Conservation (phyloP, 2,329 filamentous ascomycete genomes). For the Davidsoniella virescens region DNA sequence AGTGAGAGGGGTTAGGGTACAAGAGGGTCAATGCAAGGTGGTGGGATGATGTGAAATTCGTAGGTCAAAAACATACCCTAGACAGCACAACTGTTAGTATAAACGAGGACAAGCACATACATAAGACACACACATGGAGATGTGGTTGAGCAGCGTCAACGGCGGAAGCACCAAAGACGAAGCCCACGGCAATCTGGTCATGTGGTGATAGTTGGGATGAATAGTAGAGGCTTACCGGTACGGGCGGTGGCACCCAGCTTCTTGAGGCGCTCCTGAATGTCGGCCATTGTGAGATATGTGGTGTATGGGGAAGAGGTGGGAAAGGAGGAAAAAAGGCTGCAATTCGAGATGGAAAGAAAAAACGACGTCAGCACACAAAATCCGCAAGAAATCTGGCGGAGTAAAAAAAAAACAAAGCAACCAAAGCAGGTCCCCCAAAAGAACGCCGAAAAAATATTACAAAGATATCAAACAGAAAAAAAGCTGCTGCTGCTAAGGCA, state of each 20-base stretch:
- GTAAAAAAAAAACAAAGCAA: constrained; percentile 4
- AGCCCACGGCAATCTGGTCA: neutral
- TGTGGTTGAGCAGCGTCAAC: neutral
- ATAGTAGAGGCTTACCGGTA: constrained; percentile 45
- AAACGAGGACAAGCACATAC: constrained; percentile 10
- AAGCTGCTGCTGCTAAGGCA: neutral
- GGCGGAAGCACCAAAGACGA: neutral
- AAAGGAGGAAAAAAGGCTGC: constrained; percentile 12
- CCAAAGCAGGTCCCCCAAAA: neutral
- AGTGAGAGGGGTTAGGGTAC: neutral
- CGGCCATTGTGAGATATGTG: constrained; percentile 30
- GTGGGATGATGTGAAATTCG: neutral
- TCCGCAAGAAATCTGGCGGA: constrained; percentile 16
- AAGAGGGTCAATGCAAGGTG: constrained; percentile 4
- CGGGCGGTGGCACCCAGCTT: constrained; percentile 38
- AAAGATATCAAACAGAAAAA: neutral
- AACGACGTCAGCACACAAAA: constrained; percentile 18
- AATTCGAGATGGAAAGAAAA: constrained; percentile 15
- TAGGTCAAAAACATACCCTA: constrained; percentile 12
- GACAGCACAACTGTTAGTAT: constrained; percentile 13
- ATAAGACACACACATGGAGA: neutral
- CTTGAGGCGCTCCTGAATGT: constrained; percentile 43
- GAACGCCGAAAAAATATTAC: constrained; percentile 1
- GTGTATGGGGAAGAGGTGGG: constrained; percentile 16
- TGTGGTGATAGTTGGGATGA: neutral